Base-by-base conservation (phyloP, 2,329 filamentous ascomycete genomes). In the Tricladium varicosporioides region DNA sequence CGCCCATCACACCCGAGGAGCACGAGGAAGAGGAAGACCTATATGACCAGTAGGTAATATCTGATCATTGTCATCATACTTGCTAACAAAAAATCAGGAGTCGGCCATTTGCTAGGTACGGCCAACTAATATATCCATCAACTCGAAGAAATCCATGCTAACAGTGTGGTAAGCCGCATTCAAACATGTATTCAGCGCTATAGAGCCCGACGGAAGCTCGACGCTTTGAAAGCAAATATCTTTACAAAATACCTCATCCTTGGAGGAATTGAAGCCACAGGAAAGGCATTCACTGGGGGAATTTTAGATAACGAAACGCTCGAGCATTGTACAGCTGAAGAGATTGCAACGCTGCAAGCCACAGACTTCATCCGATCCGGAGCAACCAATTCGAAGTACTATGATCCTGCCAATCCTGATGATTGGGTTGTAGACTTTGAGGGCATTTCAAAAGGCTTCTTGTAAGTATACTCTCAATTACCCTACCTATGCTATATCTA, bases 171-270 rank as follows among this genome's bases (percentile, higher is more conserved):
- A 40, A 69, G 88, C 55, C 91, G 94, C 48, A 91, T 97, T 43
- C 87, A 97, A 68, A 82, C 86, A 22, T 94, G 91, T 48, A 88
- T 97, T 54, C 86, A 92, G 63, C 87, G 91, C 13, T 99, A 87
- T 74, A 85, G 88, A 60, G 79, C 83, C 36, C 88, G 86, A 48
- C 88, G 92, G 32, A 92, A 89, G 62, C 81, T 96, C 57, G 82
- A 88, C 57, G 72, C 77, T 11, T 77, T 83, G 3, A 84, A 85
- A 19, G 72, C 77, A 4, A 76, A 80, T 15, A 75, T 92, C 33
- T 94, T 99, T 73, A 80, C 83, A 67, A 89, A 89, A 62, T 96
- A 94, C 68, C 82, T 97, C 56, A 80, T 83, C 36, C 87, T 93
- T 46, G 94, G 94, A 2, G 93, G 94, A 3, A 81, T 99, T 43